Percentiles rank a stretch among this genome's conserved stretches.
These are phyloP conservation scores for Nitzschia sp. DNA, from an alignment of 108 stramenopile species.

Conservation along the genomic window DNA sequence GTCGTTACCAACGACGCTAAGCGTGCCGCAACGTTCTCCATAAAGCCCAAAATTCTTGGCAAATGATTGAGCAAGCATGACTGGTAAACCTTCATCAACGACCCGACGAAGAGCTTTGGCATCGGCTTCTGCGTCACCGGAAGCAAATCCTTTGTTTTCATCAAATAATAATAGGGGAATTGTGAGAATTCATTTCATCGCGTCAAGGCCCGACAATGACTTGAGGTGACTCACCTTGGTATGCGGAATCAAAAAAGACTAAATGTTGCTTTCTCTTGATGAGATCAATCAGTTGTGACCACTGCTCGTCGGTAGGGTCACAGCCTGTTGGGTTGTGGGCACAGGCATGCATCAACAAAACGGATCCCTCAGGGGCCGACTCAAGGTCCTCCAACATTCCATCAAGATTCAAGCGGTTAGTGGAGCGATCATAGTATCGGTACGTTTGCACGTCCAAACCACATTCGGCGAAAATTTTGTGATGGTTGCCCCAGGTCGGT, in stretches of 20 bases:
- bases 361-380: conserved; percentile 79
- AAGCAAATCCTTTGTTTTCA: conserved; percentile 89
- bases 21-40: conserved; percentile 94
- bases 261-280: conserved; percentile 77
- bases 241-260: conserved; percentile 96
- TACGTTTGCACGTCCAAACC: conserved; percentile 88
- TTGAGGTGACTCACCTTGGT: conserved; percentile 63
- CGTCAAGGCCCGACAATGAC: too few relatives aligned
- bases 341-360: conserved; percentile 97
- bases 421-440: conserved; percentile 87
- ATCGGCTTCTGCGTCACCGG: conserved; percentile 94
- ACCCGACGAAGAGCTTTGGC: conserved; percentile 90
- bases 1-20: conserved; percentile 84
- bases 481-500: conserved; percentile 97
- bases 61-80: conserved; percentile 94
- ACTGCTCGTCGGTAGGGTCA: conserved; percentile 93
- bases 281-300: conserved; percentile 77
- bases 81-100: conserved; percentile 83
- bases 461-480: conserved; percentile 84
- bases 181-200: too few relatives aligned
- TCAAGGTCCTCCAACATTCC: conserved; percentile 87
- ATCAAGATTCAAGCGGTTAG: conserved; percentile 85
- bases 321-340: conserved; percentile 98
- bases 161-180: too few relatives aligned
- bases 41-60: conserved; percentile 99